Base-by-base conservation (phyloP, 2,329 filamentous ascomycete genomes). In the Colletotrichum gigasporum region DNA sequence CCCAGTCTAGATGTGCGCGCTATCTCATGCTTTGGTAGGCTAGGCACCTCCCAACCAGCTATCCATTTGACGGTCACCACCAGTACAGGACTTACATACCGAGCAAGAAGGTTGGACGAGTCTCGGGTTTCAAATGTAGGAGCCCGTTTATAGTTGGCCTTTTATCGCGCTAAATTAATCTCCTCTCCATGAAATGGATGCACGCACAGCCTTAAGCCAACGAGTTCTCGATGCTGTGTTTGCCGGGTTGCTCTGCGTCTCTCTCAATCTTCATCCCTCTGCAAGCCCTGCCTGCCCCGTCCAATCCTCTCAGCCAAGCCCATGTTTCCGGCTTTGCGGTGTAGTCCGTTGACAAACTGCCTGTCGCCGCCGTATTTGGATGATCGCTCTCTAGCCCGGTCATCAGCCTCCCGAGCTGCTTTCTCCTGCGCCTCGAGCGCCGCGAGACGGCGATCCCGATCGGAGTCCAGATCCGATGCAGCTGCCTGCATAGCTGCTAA, bases 401-500 rank as follows among this genome's bases (percentile, higher is more conserved):
- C 87, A 56, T 96, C 93, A 1, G 87, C 86, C 65, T 92, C 88
- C 11, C 84, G 83, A 44, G 88, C 85, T 16, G 80, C 80, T 50
- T 85, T 83, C 69, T 96, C 93, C 65, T 83, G 83, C 67, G 87
- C 86, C 22, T 87, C 88, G 16, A 94, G 79, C 1, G 87, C 87
- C 0, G 87, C 86, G 9, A 96, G 80, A 22, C 93, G 86, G 63
- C 85, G 83, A 68, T 87, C 86, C 30, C 93, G 88, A 69, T 91
- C 89, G n/a, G 81, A 73, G 70, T 95, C 91, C 48, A 96, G 80
- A 10, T 90, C 87, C 1, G 83, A 84, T 4, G 91, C 91, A 26
- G 88, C 90, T 16, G 85, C 84, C 74, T 92, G 90, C 91, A 94
- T 93, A 8, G 88, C 89, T 14, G 89, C 90, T 16, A 93, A 78